phyloP scores from a whole-genome alignment of 805 yeast species.

The Zygosaccharomyces pseudorouxii region DNA sequence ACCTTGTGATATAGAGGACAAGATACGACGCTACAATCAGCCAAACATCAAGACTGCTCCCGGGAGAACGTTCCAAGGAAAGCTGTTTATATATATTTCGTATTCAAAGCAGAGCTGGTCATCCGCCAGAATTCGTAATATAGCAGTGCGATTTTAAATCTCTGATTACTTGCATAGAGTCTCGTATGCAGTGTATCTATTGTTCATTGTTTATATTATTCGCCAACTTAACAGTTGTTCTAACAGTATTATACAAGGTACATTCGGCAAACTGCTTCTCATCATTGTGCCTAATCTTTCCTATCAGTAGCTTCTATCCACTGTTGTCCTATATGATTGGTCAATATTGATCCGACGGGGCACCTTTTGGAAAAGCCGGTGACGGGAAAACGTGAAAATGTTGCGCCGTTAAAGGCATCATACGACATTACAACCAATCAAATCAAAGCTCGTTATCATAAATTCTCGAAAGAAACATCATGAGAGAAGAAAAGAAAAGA shows the following conservation, averaged over 20 bases:
- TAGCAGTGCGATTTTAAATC: neutral
- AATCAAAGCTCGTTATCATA: neutral
- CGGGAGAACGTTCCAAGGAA: neutral
- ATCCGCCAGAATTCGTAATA: neutral
- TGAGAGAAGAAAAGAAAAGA: no score
- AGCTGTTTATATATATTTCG: neutral
- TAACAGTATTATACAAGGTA: neutral
- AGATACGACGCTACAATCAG: no score
- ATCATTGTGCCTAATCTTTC: neutral
- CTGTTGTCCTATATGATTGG: neutral
- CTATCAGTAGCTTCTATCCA: neutral
- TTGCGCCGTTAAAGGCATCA: slow-evolving; percentile 1
- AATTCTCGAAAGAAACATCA: neutral
- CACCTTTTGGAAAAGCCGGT: neutral
- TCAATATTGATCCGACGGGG: neutral
- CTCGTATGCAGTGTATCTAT: neutral
- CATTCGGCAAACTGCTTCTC: slow-evolving; percentile 1
- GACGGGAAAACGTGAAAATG: neutral
- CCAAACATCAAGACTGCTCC: neutral
- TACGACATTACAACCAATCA: neutral
- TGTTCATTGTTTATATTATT: neutral
- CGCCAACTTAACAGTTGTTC: neutral
- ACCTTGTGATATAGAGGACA: neutral
- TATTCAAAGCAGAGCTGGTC: neutral
- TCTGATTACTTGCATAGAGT: neutral